A percentile compares a stretch with the other conserved stretches of the same genome.
Conservation (phyloP, 306 rosid genomes). For the Pterocarpus santalinus region DNA sequence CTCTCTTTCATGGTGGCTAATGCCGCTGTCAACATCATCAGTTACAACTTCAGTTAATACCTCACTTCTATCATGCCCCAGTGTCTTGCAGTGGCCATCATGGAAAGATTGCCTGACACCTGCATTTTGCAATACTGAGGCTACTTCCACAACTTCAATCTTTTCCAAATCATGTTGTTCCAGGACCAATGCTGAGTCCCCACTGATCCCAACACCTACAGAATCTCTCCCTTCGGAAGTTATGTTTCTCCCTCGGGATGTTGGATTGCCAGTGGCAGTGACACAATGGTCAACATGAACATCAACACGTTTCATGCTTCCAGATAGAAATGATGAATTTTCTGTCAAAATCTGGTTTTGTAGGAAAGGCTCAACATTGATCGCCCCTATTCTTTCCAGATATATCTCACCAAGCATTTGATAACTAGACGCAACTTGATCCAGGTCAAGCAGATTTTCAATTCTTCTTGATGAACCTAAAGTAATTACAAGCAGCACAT, state of each 20-base stretch:
- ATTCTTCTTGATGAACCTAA: conserved; percentile 92
- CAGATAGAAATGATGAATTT: conserved; percentile 50
- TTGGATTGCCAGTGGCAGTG: conserved; percentile 24
- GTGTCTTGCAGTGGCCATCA: conserved; percentile 61
- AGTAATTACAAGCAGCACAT: conserved; percentile 33
- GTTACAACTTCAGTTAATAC: conserved; percentile 57
- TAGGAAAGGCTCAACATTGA: conserved; percentile 51
- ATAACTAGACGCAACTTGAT: conserved; percentile 64
- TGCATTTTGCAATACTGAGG: conserved; percentile 50
- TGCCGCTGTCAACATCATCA: conserved; percentile 66
- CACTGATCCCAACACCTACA: conserved; percentile 39
- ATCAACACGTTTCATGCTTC: conserved; percentile 46
- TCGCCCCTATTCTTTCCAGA: conserved; percentile 62
- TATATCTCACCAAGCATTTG: conserved; percentile 62
- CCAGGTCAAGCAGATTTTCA: conserved; percentile 78
- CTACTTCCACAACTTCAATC: conserved; percentile 43
- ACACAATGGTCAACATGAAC: conserved; percentile 45
- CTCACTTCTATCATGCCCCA: conserved; percentile 52
- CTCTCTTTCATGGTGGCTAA: conserved; percentile 56
- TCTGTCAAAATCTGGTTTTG: conserved; percentile 49
- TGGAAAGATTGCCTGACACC: conserved; percentile 50
- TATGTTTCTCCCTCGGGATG: conserved; percentile 43
- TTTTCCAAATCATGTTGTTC: conserved; percentile 44
- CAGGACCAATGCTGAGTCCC: conserved; percentile 37
- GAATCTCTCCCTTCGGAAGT: conserved; percentile 37